Conservation (phyloP, 208 protist species). For the Crithidia expoeki region DNA sequence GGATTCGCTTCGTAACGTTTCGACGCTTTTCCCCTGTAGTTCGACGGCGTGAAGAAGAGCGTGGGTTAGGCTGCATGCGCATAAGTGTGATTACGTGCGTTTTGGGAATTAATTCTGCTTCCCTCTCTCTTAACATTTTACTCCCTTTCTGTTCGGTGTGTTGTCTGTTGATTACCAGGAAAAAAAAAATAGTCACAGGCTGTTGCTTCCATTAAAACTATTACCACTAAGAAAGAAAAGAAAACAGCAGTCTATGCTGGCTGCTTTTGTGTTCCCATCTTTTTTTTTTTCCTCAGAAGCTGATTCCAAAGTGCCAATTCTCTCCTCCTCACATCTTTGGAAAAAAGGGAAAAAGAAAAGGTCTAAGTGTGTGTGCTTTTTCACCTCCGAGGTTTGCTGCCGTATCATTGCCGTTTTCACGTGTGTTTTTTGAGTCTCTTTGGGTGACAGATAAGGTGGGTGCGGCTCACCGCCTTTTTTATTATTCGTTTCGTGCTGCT, state of each 20-base stretch:
- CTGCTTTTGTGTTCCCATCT: neutral
- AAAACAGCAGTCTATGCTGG: neutral
- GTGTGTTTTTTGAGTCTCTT: neutral
- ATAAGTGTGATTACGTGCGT: no score
- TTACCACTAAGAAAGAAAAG: conserved; percentile 6
- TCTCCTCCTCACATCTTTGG: no score
- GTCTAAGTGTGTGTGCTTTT: no score
- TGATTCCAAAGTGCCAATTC: no score
- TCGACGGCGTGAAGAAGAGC: neutral
- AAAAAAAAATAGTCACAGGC: neutral
- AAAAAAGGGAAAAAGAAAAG: neutral
- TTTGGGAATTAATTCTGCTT: no score
- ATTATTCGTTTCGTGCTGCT: neutral
- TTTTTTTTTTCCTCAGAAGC: neutral
- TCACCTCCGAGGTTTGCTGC: no score
- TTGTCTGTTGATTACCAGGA: neutral
- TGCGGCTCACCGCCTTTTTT: neutral
- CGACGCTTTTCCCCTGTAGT: conserved; percentile 15
- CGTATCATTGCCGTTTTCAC: no score
- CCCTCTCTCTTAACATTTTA: neutral
- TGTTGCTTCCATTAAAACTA: no score
- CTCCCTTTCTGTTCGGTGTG: neutral
- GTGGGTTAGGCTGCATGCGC: no score
- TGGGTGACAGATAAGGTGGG: neutral
- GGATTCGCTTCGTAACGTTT: neutral